Evolutionary conservation across 352 stramenopile genomes (phyloP).

Genomic region (Globisporangium cylindrosporum): DNA sequence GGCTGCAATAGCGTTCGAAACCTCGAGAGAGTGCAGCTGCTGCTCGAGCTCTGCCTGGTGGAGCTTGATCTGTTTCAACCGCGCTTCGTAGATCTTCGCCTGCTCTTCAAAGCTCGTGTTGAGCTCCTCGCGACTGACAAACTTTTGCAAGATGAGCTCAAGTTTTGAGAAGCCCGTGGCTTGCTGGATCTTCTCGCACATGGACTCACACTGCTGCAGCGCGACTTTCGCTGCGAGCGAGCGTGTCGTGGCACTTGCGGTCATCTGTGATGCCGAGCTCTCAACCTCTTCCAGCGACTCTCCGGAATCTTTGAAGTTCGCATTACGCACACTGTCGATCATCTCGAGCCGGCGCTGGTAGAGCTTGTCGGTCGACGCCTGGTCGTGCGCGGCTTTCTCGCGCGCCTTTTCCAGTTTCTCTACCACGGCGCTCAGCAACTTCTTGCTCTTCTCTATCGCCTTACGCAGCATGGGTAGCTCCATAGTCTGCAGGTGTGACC

Average conservation of each 20-base stretch:
- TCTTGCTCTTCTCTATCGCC: conserved; percentile 58
- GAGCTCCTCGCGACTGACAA: conserved; percentile 70
- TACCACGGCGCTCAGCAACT: conserved; percentile 58
- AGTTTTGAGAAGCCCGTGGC: conserved; percentile 78
- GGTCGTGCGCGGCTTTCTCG: conserved; percentile 66
- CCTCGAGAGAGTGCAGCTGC: conserved; percentile 61
- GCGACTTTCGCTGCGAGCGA: conserved; percentile 70
- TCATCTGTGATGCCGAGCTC: conserved; percentile 24
- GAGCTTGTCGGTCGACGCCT: conserved; percentile 62
- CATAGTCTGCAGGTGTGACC: conserved; percentile 49
- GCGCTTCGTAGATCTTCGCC: conserved; percentile 72
- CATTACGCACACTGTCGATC: conserved; percentile 59
- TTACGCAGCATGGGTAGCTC: conserved; percentile 55
- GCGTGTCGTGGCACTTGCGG: conserved; percentile 36
- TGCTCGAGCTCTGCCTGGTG: conserved; percentile 68
- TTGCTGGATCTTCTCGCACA: conserved; percentile 84
- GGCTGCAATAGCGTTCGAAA: conserved; percentile 46
- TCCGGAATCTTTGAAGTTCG: conserved; percentile 16
- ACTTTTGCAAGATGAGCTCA: conserved; percentile 77
- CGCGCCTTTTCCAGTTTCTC: conserved; percentile 60
- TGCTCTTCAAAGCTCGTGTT: conserved; percentile 82
- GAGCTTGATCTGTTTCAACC: conserved; percentile 79
- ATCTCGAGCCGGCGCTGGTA: conserved; percentile 69
- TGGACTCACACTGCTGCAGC: conserved; percentile 75
- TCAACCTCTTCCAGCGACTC: conserved; percentile 25